Evolutionary conservation across 2,329 filamentous ascomycete species (phyloP).

Genomic region (Tolypocladium ophioglossoides): DNA sequence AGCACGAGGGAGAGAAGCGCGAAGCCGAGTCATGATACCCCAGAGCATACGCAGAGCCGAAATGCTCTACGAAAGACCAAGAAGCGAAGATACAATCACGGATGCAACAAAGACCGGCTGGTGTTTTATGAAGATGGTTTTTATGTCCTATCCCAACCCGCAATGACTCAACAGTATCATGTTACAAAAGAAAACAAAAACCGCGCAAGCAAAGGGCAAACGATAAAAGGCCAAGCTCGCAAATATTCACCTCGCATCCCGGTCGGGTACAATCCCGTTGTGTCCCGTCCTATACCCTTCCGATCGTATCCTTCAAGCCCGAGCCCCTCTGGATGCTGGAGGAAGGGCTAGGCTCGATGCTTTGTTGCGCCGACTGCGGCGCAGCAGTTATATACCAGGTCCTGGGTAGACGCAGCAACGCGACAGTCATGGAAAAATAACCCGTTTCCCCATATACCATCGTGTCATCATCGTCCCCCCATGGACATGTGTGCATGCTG

Average conservation of each 20-base stretch:
- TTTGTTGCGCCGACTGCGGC: not conserved
- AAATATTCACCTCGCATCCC: constrained; percentile 2
- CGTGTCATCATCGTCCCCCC: not conserved
- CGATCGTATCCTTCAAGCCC: not conserved
- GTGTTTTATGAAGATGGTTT: constrained; percentile 10
- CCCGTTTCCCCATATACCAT: not conserved
- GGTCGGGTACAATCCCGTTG: constrained; percentile 1
- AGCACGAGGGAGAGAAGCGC: constrained; percentile 12
- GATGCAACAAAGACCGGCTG: not conserved
- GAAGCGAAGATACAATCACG: not conserved
- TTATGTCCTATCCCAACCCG: constrained; percentile 13
- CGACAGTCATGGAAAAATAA: not conserved
- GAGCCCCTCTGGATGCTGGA: not conserved
- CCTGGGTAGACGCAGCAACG: not conserved
- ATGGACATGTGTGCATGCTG: not conserved
- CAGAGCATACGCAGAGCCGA: not conserved
- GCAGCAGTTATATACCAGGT: constrained; percentile 6
- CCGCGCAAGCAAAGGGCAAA: constrained; percentile 6
- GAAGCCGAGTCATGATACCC: constrained; percentile 3
- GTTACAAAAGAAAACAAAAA: constrained; percentile 15
- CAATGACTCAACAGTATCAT: constrained; percentile 11
- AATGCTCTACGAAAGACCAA: not conserved
- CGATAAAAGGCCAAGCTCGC: constrained; percentile 10
- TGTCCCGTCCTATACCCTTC: not conserved
- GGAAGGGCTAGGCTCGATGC: not conserved